Evolutionary conservation across 768 basidiomycete species (phyloP).

Genomic region (Phallus indusiatus): DNA sequence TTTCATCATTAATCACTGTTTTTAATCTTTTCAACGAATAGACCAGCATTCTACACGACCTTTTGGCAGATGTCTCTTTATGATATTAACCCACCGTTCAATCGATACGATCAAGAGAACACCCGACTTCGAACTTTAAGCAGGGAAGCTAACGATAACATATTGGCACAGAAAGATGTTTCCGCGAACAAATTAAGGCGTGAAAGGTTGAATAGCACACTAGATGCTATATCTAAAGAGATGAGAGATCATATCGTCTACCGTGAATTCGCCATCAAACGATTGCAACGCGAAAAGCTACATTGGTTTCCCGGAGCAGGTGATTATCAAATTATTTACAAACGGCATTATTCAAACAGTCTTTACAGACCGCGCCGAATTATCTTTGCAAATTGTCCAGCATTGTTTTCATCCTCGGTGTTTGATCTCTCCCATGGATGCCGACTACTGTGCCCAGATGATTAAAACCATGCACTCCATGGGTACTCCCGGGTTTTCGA

Average conservation of each 20-base stretch:
- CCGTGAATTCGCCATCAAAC: conserved; percentile 66
- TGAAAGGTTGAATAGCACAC: conserved; percentile 56
- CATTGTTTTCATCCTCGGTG: conserved; percentile 90
- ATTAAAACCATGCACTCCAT: conserved; percentile 79
- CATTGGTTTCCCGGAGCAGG: conserved; percentile 71
- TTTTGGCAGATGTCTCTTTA: conserved; percentile 96
- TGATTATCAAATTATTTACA: conserved; percentile 11
- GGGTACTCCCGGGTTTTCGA: conserved; percentile 86
- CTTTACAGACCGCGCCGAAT: conserved; percentile 40
- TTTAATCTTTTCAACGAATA: conserved; percentile 23
- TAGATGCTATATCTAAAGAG: conserved; percentile 53
- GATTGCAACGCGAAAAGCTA: conserved; percentile 65
- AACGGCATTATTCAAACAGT: conserved; percentile 19
- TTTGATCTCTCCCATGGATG: conserved; percentile 93
- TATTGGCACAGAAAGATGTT: conserved; percentile 50
- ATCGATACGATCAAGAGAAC: conserved; percentile 74
- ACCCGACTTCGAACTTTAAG: conserved; percentile 49
- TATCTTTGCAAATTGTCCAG: conserved; percentile 52
- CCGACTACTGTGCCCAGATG: conserved; percentile 87
- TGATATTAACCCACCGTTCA: conserved; percentile 70
- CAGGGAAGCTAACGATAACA: conserved; percentile 58
- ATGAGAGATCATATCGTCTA: conserved; percentile 67
- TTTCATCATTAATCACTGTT: conserved; percentile 1
- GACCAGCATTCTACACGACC: conserved; percentile 86
- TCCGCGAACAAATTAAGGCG: conserved; percentile 58